phyloP scores from a whole-genome alignment of 257 asterid species.

The Mitragyna speciosa region DNA sequence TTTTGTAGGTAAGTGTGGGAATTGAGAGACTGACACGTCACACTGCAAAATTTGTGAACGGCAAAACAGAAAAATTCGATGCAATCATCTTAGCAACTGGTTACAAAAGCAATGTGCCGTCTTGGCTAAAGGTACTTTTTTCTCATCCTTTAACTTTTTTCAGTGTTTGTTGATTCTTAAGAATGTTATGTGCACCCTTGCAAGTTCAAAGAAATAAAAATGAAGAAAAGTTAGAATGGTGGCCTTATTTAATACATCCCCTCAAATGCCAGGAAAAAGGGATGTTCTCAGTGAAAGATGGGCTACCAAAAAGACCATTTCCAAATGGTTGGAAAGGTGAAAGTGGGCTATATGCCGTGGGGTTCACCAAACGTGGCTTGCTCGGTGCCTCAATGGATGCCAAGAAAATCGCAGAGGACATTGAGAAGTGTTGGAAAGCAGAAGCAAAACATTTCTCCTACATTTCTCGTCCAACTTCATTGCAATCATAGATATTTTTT shows the following conservation, averaged over 20 bases:
- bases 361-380: slow-evolving; percentile 97
- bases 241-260: neutral
- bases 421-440: slow-evolving; percentile 39
- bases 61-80: slow-evolving; percentile 23
- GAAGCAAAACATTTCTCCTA: slow-evolving; percentile 31
- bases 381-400: slow-evolving; percentile 97
- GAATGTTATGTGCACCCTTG: neutral
- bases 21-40: slow-evolving; percentile 17
- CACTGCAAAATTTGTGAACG: slow-evolving; percentile 27
- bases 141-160: neutral
- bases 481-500: neutral
- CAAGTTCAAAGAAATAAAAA: neutral
- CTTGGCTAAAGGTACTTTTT: slow-evolving; percentile 28
- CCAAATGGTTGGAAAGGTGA: slow-evolving; percentile 98
- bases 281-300: slow-evolving; percentile 85
- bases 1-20: slow-evolving; percentile 19
- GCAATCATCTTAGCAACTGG: slow-evolving; percentile 28
- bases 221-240: neutral
- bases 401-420: slow-evolving; percentile 68
- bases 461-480: slow-evolving; percentile 22
- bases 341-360: slow-evolving; percentile 83
- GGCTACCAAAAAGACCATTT: slow-evolving; percentile 83
- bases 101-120: slow-evolving; percentile 31
- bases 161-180: slow-evolving; percentile 10
- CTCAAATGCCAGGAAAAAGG: slow-evolving; percentile 50